Evolutionary conservation across 768 basidiomycete species (phyloP).

Genomic region (Nidula microcarpa): DNA sequence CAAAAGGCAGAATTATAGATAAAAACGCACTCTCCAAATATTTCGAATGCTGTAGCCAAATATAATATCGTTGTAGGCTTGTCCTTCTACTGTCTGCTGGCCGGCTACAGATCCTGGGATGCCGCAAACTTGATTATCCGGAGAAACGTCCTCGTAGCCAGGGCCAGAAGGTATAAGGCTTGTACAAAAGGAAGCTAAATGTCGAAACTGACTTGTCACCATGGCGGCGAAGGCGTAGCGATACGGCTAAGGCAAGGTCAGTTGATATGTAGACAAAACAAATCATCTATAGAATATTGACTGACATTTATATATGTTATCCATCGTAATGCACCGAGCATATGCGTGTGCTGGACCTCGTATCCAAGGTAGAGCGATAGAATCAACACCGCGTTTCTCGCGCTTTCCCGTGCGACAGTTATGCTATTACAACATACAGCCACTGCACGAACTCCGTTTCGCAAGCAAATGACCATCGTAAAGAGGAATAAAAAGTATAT

Average conservation of each 20-base stretch:
- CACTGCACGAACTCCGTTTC: constrained; percentile 69
- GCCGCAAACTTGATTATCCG: constrained; percentile 75
- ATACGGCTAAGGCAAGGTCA: constrained; percentile 40
- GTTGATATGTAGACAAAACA: neutral
- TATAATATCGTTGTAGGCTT: constrained; percentile 41
- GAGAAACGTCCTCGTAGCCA: constrained; percentile 51
- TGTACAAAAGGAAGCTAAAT: constrained; percentile 57
- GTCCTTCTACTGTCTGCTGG: constrained; percentile 57
- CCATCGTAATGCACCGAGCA: constrained; percentile 70
- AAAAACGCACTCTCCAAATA: constrained; percentile 37
- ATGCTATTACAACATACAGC: constrained; percentile 57
- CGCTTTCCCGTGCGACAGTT: constrained; percentile 60
- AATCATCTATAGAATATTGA: constrained; percentile 7
- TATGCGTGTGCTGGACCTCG: constrained; percentile 52
- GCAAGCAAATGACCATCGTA: constrained; percentile 60
- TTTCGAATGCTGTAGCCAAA: constrained; percentile 44
- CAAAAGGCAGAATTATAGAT: neutral
- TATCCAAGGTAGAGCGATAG: constrained; percentile 28
- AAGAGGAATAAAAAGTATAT: constrained; percentile 57
- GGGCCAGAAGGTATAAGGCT: constrained; percentile 59
- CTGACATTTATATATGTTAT: constrained; percentile 60
- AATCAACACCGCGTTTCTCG: constrained; percentile 34
- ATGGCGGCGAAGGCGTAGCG: constrained; percentile 73
- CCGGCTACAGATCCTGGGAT: constrained; percentile 65
- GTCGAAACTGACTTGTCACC: constrained; percentile 80